These are phyloP conservation scores for Phaeolepiota aurea DNA, from an alignment of 768 basidiomycete species.

Conservation along the genomic window DNA sequence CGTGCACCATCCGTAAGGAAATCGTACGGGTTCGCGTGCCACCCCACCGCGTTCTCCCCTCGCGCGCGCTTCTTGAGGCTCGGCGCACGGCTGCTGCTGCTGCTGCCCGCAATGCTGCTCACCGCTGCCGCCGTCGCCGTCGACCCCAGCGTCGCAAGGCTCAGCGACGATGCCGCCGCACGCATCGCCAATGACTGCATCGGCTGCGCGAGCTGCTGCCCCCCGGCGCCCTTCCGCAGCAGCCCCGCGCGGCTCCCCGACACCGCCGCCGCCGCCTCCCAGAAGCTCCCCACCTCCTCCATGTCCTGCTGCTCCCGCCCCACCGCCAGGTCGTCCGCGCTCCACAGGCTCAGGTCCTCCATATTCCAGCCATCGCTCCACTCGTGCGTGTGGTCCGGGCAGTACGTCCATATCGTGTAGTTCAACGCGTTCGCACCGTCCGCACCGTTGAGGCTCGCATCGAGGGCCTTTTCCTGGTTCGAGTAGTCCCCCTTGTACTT, in stretches of 20 bases:
- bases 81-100: background rate
- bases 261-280: conserved; percentile 10
- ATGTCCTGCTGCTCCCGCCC: conserved; percentile 8
- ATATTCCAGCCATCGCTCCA: conserved; percentile 98
- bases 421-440: conserved; percentile 72
- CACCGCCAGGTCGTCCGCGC: conserved; percentile 53
- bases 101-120: background rate
- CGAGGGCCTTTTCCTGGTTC: conserved; percentile 75
- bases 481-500: conserved; percentile 69
- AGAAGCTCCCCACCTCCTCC: conserved; percentile 7
- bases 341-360: conserved; percentile 91
- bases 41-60: conserved; percentile 15
- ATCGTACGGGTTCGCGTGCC: conserved; percentile 46
- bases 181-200: conserved; percentile 11
- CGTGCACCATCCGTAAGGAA: conserved; percentile 84
- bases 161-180: conserved; percentile 17
- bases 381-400: conserved; percentile 60
- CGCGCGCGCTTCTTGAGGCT: background rate
- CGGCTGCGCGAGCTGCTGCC: conserved; percentile 5
- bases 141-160: conserved; percentile 14
- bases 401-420: conserved; percentile 88
- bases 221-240: conserved; percentile 13
- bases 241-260: conserved; percentile 33
- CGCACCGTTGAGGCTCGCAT: conserved; percentile 70
- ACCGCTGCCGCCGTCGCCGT: background rate